Evolutionary conservation across 495 filamentous ascomycete species (phyloP), one percentile per base, ranked within the genome.

Genomic region (Hypoxylon trugodes): DNA sequence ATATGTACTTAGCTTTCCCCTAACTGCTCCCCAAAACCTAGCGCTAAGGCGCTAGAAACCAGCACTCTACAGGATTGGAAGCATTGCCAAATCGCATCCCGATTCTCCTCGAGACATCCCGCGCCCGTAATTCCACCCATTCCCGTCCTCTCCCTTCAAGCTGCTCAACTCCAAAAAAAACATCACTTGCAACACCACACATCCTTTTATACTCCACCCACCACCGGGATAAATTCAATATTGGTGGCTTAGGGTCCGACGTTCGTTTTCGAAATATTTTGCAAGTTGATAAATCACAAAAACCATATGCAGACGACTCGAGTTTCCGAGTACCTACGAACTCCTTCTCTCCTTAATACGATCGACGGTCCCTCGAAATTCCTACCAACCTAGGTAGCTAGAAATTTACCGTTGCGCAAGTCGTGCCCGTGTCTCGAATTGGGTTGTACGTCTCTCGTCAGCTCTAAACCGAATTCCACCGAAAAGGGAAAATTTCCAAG

Each of bases 51-150:
- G 25, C 35, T 36, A 47, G 15, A 55, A 55, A 41, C 15, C 25
- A 24, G 41, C 42, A 33, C 52, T 25, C 26, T 7, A n/a, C 45
- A 51, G 28, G 40, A 49, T 25, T 41, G 26, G 10, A 57, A 53
- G 53, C 61, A 67, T 67, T 59, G 58, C 52, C 64, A 67, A 67
- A 67, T 67, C 58, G 64, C 35, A 67, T 67, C 50, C 47, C 47
- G 41, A 61, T 61, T 58, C 36, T 66, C 45, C 35, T 59, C 53
- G 42, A 61, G 41, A 60, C 40, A n/a, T 58, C 52, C 54, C 46
- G 40, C 54, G 48, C 42, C 33, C 54, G 52, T 19, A 61, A 52
- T 57, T 57, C 46, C 53, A 58, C 47, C 37, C 52, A 36, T 43
- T 50, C 35, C 52, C 36, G 21, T 55, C 41, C 55, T 35, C 41